Percentiles rank a stretch among this genome's conserved stretches.
Conservation (phyloP, 164 flowering plant species). For the Stephania cephalantha region DNA sequence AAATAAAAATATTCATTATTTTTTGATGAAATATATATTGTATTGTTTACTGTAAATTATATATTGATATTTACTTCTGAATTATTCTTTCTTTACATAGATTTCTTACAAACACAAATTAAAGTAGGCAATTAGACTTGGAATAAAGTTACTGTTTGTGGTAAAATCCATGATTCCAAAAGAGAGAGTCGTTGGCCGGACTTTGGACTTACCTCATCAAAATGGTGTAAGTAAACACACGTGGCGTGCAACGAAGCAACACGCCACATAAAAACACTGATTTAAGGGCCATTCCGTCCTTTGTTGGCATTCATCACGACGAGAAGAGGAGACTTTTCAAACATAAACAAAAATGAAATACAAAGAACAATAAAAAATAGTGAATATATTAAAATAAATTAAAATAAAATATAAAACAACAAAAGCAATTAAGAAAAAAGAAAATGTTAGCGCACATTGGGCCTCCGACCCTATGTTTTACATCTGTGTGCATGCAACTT, state of each 20-base stretch:
- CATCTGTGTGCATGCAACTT: no score
- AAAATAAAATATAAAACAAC: no score
- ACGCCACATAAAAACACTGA: not conserved
- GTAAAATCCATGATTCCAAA: no score
- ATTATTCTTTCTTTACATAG: not conserved
- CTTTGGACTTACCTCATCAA: not conserved
- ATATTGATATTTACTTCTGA: no score
- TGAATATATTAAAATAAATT: no score
- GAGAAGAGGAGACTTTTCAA: not conserved
- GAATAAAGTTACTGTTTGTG: not conserved
- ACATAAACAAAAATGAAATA: not conserved
- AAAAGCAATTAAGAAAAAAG: no score
- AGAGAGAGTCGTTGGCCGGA: not conserved
- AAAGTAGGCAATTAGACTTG: not conserved
- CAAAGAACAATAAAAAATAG: no score
- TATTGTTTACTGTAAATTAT: not conserved
- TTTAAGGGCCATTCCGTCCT: not conserved
- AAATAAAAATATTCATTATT: no score
- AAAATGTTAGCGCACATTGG: no score
- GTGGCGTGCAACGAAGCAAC: not conserved
- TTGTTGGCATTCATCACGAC: not conserved
- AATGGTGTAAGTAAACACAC: not conserved
- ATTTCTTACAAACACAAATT: not conserved
- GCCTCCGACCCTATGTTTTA: no score
- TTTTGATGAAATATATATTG: not conserved